A percentile compares a stretch with the other conserved stretches of the same genome.
These are phyloP conservation scores for Lithospermum erythrorhizon DNA, from an alignment of 257 asterid species.

Conservation along the genomic window DNA sequence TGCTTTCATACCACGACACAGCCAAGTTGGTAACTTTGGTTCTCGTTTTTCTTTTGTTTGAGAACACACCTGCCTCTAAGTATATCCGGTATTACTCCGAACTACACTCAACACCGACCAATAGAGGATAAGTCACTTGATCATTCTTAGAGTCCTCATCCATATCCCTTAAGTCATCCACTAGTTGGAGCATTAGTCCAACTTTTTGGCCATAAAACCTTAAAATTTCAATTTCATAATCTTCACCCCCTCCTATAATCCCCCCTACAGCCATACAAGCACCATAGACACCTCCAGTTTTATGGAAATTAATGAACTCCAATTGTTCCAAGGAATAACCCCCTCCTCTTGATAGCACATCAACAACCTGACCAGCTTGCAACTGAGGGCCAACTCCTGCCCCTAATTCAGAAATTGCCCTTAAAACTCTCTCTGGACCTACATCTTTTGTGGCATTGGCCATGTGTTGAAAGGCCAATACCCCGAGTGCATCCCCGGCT, in stretches of 20 bases:
- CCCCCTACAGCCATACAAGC: neutral
- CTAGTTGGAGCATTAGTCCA: neutral
- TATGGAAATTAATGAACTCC: neutral
- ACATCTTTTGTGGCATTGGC: constrained; percentile 4
- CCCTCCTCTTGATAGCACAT: neutral
- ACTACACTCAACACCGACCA: constrained; percentile 17
- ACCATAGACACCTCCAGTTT: neutral
- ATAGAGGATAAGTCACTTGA: constrained; percentile 25
- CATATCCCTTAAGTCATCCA: neutral
- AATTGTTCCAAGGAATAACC: neutral
- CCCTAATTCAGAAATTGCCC: constrained; percentile 16
- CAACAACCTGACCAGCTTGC: neutral
- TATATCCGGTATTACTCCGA: too few species aligned
- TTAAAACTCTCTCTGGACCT: neutral
- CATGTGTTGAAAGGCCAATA: constrained; percentile 6
- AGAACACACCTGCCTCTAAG: too few species aligned
- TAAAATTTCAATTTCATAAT: neutral
- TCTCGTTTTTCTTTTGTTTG: too few species aligned
- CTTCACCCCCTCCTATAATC: neutral
- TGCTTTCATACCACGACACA: too few species aligned
- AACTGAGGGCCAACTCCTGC: constrained; percentile 19
- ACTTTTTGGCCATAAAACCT: neutral
- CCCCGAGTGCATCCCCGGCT: constrained; percentile 8
- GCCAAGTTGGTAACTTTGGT: too few species aligned
- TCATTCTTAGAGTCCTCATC: constrained; percentile 16